These are phyloP conservation scores for Rhizophlyctis rosea DNA, from an alignment of 192 early-diverging fungal species.

Conservation along the genomic window DNA sequence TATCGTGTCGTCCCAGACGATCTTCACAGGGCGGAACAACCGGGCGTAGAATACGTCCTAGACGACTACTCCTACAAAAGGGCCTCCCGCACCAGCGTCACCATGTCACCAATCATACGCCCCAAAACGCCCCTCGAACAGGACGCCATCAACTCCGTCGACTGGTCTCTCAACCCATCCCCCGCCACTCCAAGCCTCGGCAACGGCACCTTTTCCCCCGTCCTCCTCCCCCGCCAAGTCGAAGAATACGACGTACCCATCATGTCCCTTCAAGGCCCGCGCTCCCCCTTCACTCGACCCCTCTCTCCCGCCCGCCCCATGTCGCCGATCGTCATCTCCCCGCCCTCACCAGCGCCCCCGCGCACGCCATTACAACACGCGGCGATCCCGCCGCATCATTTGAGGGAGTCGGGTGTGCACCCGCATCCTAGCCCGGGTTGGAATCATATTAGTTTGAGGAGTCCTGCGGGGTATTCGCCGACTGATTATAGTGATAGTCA, in stretches of 20 bases:
- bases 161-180: conserved; percentile 38
- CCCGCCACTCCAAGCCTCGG: conserved; percentile 11
- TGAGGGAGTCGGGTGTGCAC: no score
- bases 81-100: not conserved
- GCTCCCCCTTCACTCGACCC: conserved; percentile 21
- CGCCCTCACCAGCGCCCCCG: conserved; percentile 18
- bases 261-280: conserved; percentile 18
- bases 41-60: not conserved
- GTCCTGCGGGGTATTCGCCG: conserved; percentile 20
- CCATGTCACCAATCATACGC: conserved; percentile 22
- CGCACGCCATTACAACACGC: conserved; percentile 5
- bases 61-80: not conserved
- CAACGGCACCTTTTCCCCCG: conserved; percentile 15
- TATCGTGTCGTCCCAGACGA: not conserved
- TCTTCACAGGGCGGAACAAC: not conserved
- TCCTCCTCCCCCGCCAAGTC: not conserved
- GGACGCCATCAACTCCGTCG: conserved; percentile 40
- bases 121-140: conserved; percentile 45
- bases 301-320: conserved; percentile 25
- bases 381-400: no score
- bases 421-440: conserved; percentile 43
- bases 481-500: conserved; percentile 40
- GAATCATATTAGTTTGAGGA: conserved; percentile 33
- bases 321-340: conserved; percentile 33
- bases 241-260: conserved; percentile 3